These are phyloP conservation scores for Myriosclerotinia duriaeana DNA, from an alignment of 2,329 filamentous ascomycete genomes.

Conservation along the genomic window DNA sequence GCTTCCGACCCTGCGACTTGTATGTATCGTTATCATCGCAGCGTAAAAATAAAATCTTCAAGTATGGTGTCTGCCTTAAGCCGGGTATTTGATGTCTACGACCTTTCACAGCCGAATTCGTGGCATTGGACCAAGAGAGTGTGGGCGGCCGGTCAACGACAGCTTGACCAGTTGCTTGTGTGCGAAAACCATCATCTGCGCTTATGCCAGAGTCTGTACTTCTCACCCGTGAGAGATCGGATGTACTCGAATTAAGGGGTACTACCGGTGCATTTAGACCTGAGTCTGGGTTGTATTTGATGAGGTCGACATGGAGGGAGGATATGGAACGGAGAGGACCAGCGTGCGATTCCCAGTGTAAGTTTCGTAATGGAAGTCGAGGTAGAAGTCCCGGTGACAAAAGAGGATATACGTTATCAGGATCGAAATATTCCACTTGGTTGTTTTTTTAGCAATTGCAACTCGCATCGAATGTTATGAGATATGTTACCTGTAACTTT, in stretches of 20 bases:
- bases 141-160: constrained; percentile 31
- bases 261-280: constrained; percentile 42
- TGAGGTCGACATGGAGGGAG: constrained; percentile 84
- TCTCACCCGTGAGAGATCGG: constrained; percentile 41
- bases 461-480: not conserved
- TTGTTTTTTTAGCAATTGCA: constrained; percentile 24
- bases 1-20: constrained; percentile 73
- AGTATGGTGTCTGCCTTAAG: constrained; percentile 85
- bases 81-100: constrained; percentile 94
- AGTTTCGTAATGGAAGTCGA: constrained; percentile 81
- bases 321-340: constrained; percentile 91
- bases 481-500: constrained; percentile 67
- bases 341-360: constrained; percentile 95
- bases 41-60: constrained; percentile 84
- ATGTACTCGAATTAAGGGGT: constrained; percentile 39
- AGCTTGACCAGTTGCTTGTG: constrained; percentile 50
- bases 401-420: constrained; percentile 81
- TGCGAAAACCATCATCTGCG: constrained; percentile 61
- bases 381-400: constrained; percentile 74
- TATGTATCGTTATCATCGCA: constrained; percentile 97
- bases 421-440: constrained; percentile 93
- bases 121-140: constrained; percentile 30
- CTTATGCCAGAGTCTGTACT: constrained; percentile 42
- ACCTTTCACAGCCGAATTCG: constrained; percentile 46
- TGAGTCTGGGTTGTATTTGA: constrained; percentile 55